Base-by-base conservation (phyloP, 345 rosid genomes). In the Firmiana major region DNA sequence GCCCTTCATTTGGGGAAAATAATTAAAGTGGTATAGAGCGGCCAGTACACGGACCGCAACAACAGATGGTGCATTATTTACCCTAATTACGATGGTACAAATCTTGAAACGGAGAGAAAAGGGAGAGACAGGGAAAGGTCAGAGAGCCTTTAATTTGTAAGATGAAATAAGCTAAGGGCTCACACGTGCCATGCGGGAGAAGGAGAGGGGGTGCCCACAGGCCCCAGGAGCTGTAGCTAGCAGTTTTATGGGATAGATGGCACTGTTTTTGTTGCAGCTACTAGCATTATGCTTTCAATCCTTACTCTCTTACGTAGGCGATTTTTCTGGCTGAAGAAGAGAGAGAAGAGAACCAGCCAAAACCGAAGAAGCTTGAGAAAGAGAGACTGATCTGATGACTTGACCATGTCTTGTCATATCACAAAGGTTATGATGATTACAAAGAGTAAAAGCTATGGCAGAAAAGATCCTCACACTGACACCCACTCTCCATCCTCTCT, bases 341-440 rank as follows among this genome's bases (percentile, higher is more conserved):
- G 63, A 64, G 49, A 38, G 26, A 38, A 9, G 22, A 8, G 7
- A 11, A 6, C n/a, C 43, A 19, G 45, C 51, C 49, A 42, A 42
- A 38, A 24, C 19, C 8, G 49, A 53, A 34, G 6, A 36, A 8
- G 11, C 1, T 15, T 36, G 62, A 71, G 77, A 77, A 80, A 77
- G 79, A 77, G 79, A 83, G 71, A 74, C 75, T 3, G 40, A 38
- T 4, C 81, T 71, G 48, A 60, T 17, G 58, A 57, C 57, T 49
- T 76, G 79, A 46, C 57, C 64, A 63, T 78, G 92, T 62, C 54
- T 87, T 64, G 94, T 90, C 94, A 87, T 85, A 86, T 90, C 92
- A 59, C 42, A 77, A 67, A 63, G 85, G 75, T 78, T 83, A 89
- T 88, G 83, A 85, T 86, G 87, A 90, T 88, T 85, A 83, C 83